Evolutionary conservation across 1,284 basidiomycete genomes (phyloP).

Genomic region (Cutaneotrichosporon sp.): DNA sequence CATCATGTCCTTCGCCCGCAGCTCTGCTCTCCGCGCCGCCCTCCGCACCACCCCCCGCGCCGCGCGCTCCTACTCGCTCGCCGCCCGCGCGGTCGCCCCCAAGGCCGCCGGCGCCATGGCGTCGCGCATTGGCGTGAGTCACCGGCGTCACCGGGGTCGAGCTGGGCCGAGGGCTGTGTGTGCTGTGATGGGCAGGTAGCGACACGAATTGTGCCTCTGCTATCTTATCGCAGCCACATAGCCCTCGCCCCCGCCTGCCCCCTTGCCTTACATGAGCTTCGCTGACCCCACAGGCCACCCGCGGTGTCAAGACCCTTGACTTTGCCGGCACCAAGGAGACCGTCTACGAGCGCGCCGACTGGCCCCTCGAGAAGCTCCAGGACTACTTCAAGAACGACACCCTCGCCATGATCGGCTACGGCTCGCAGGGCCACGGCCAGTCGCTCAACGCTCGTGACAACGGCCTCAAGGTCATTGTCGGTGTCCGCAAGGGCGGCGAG

Average conservation of each 20-base stretch:
- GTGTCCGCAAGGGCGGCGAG: constrained; percentile 95
- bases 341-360: constrained; percentile 97
- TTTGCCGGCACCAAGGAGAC: constrained; percentile 95
- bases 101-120: constrained; percentile 42
- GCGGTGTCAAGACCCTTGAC: constrained; percentile 95
- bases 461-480: constrained; percentile 97
- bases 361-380: constrained; percentile 96
- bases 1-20: constrained; percentile 49
- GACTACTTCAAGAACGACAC: constrained; percentile 99
- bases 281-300: constrained; percentile 51
- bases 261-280: not conserved
- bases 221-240: not conserved
- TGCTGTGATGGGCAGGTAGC: not conserved
- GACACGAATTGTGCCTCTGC: not conserved
- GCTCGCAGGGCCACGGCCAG: constrained; percentile 96
- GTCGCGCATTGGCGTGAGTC: constrained; percentile 49
- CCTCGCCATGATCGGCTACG: constrained; percentile 97
- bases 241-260: too few species aligned
- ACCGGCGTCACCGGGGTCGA: not conserved
- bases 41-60: constrained; percentile 51
- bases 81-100: constrained; percentile 56
- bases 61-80: constrained; percentile 69
- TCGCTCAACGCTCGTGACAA: constrained; percentile 99
- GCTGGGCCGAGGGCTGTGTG: not conserved
- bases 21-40: constrained; percentile 55